Evolutionary conservation across 2,329 filamentous ascomycete genomes (phyloP), one percentile per base, ranked within the genome.

Genomic region (Ophiostoma perfectum): DNA sequence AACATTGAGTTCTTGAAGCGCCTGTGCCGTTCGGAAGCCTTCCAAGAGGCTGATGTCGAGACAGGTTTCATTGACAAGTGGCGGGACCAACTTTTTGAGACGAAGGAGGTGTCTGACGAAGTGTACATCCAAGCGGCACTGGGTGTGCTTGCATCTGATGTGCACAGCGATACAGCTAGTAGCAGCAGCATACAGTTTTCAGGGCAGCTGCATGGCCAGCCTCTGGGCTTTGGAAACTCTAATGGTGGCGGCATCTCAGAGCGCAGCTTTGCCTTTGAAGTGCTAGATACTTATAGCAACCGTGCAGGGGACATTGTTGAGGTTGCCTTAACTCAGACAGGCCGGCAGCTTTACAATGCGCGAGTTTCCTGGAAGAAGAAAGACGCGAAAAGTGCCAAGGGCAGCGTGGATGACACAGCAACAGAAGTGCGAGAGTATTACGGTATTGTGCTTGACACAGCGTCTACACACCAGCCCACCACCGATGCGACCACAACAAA

Each of bases 1-100:
- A 99, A 99, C 76, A 93, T 99, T 71, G 95, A 98, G 77, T 99
- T 99, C 75, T 80, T 99, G 70, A 98, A 98, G 81, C 86, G 88
- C 8, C 84, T 97, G 68, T 97, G 93, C 77, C 85, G 87, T 63
- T 93, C 90, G 70, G 84, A 86, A 0, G 91, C 90, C 65, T 99
- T 99, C 75, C 85, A 96, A 68, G 85, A 85, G 11, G 95, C 94
- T 8, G 88, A 95, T 27, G 93, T 99, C 14, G 94, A 99, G 78
- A 99, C 95, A 0, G 94, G 94, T 0, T 99, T 97, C 76, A 98
- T 99, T 72, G 89, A 93, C 67, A 97, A 96, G 78, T 90, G 96
- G 80, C 85, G 86, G 70, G 84, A 88, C 11, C 90, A 93, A 72
- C 84, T 99, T 1, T 98, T 98, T 76, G 81, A 82, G 36, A 83